Evolutionary conservation across 2,329 filamentous ascomycete species (phyloP).

Genomic region (Neonectria punicea): DNA sequence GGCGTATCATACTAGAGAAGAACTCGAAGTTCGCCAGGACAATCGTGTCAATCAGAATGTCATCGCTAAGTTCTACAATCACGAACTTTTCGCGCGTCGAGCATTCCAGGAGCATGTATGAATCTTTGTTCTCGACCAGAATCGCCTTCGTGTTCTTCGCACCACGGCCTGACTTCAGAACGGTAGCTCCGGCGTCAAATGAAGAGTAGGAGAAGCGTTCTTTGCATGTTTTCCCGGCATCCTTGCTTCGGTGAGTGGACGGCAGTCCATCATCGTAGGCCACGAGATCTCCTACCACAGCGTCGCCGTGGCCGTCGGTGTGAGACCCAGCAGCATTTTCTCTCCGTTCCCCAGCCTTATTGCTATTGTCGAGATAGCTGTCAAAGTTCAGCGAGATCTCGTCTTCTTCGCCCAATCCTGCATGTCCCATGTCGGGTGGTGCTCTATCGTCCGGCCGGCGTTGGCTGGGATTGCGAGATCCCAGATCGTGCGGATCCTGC

Average conservation of each 20-base stretch:
- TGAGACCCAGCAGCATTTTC: constrained; percentile 5
- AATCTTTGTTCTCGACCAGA: constrained; percentile 96
- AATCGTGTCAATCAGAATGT: constrained; percentile 88
- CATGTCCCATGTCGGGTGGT: constrained; percentile 74
- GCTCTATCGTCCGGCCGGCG: constrained; percentile 57
- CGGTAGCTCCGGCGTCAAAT: constrained; percentile 94
- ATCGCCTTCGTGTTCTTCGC: constrained; percentile 90
- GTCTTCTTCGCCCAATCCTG: constrained; percentile 85
- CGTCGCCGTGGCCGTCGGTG: constrained; percentile 27
- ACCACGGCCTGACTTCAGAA: constrained; percentile 88
- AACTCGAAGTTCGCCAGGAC: constrained; percentile 99
- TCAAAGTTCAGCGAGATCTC: constrained; percentile 77
- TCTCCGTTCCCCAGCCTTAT: constrained; percentile 27
- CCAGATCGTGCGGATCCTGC: constrained; percentile 74
- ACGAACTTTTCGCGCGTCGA: constrained; percentile 89
- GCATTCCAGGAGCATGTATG: constrained; percentile 97
- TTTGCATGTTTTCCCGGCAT: constrained; percentile 97
- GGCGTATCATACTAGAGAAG: constrained; percentile 96
- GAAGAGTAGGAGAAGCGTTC: constrained; percentile 98
- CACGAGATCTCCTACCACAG: constrained; percentile 51
- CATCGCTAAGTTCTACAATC: constrained; percentile 92
- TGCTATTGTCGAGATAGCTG: constrained; percentile 39
- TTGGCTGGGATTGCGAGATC: constrained; percentile 69
- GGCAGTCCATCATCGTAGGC: constrained; percentile 60
- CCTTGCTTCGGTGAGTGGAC: constrained; percentile 79